A percentile compares a stretch with the other conserved stretches of the same genome.
Conservation (phyloP, 495 filamentous ascomycete genomes). For the Tuber microsphaerosporum region DNA sequence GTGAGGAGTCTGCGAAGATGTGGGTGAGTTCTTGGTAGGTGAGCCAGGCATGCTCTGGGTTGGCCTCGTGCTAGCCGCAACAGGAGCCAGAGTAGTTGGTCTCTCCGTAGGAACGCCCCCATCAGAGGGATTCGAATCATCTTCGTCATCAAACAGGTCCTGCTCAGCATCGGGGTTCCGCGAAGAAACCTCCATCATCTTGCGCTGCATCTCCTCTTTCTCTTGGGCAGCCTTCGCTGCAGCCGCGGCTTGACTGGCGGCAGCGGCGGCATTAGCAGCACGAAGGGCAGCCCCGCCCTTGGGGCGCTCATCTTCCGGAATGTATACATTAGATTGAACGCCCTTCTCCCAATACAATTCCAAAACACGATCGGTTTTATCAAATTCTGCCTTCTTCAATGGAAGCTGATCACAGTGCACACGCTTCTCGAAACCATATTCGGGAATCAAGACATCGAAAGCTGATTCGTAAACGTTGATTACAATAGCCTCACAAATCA, state of each 20-base stretch:
- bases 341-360: constrained; percentile 99
- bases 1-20: constrained; percentile 63
- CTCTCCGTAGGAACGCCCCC: constrained; percentile 29
- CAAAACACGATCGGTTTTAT: constrained; percentile 85
- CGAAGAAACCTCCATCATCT: constrained; percentile 86
- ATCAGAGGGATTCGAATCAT: constrained; percentile 64
- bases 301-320: constrained; percentile 93
- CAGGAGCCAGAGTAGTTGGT: constrained; percentile 29
- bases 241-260: constrained; percentile 70
- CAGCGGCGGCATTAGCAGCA: constrained; percentile 64
- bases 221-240: constrained; percentile 71
- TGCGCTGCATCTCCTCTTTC: constrained; percentile 75
- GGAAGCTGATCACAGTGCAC: constrained; percentile 98
- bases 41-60: constrained; percentile 96
- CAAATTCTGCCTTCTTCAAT: constrained; percentile 95
- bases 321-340: constrained; percentile 88
- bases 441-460: constrained; percentile 95
- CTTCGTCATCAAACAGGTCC: constrained; percentile 88
- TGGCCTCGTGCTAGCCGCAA: constrained; percentile 51
- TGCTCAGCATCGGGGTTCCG: constrained; percentile 85
- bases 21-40: constrained; percentile 68
- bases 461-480: constrained; percentile 97
- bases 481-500: constrained; percentile 95
- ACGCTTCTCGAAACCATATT: constrained; percentile 97
- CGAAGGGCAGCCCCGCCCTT: constrained; percentile 63